Base-by-base conservation (phyloP, 257 asterid genomes). In the Lycium ferocissimum region DNA sequence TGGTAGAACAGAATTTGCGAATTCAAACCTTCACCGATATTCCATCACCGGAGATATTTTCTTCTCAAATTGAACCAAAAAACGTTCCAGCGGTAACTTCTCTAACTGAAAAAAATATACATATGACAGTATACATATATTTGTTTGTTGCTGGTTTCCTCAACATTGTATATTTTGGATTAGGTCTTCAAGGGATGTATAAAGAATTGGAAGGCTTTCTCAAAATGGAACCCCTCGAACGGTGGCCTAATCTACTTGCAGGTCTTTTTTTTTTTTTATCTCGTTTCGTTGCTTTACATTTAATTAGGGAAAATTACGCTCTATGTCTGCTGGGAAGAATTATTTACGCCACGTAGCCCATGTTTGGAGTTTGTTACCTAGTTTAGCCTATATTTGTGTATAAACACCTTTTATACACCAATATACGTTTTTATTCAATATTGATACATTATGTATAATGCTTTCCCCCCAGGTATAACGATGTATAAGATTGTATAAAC, bases 201-300 rank as follows among this genome's bases (percentile, higher is more conserved):
- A 13, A 92, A 85, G 88, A 81, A 90, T 54, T 97, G 99, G 98
- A 90, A 92, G 83, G 97, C 98, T 70, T 91, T 92, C 90, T 86
- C 94, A 6, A 92, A 87, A 62, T 97, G 99, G 99, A 91, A 93
- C 53, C 94, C 92, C 22, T 83, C 86, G 9, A 89, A 91, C 89
- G 99, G 97, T 71, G 98, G 99, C 83, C 93, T 97, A 79, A 92
- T 92, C 65, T 95, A 95, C 89, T 89, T 97, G 93, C 95, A 90
- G 97, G 98, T 93, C 40, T 80, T 80, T 26, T 35, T 49, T 40
- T 49, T 82, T 87, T 7, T 20, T 11, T 82, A n/a, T n/a, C n/a
- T n/a, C 8, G 54, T n/a, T 53, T 61, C 47, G 9, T 9, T 57
- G 45, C 49, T 82, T 65, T 82, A 53, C 18, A 72, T 20, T 72